Conservation (phyloP, 2,329 filamentous ascomycete species). For the Helicocarpus griseus region DNA sequence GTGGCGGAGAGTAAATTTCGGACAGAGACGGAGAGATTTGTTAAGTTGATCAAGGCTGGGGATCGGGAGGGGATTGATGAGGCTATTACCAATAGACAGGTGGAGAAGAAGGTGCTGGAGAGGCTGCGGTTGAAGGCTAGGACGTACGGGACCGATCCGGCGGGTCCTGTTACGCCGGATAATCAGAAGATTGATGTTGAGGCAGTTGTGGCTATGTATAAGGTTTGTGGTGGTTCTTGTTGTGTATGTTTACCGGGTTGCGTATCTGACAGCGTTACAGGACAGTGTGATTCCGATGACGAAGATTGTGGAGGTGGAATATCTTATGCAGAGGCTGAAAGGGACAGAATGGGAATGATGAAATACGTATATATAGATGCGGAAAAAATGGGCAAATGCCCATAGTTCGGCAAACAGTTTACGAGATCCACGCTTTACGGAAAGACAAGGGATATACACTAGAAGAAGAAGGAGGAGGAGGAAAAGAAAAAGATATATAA, state of each 20-base stretch:
- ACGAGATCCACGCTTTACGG: constrained; percentile 2
- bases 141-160: constrained; percentile 88
- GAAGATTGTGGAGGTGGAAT: constrained; percentile 97
- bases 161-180: constrained; percentile 36
- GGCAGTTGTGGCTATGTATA: constrained; percentile 82
- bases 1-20: constrained; percentile 94
- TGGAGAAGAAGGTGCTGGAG: constrained; percentile 87
- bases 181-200: constrained; percentile 76
- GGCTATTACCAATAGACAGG: constrained; percentile 80
- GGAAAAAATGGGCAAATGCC: neutral
- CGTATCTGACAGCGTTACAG: constrained; percentile 16
- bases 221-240: constrained; percentile 27
- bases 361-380: constrained; percentile 9
- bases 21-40: constrained; percentile 71
- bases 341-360: constrained; percentile 38
- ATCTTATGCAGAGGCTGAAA: constrained; percentile 82
- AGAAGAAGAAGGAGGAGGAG: neutral
- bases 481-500: neutral
- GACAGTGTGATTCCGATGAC: constrained; percentile 89
- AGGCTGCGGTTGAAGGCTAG: constrained; percentile 77
- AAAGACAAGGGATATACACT: neutral
- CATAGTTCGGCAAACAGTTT: neutral
- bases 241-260: neutral
- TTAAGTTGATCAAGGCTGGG: constrained; percentile 66
- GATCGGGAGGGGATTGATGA: constrained; percentile 75